Evolutionary conservation across 2,329 filamentous ascomycete species (phyloP), one percentile per base, ranked within the genome.

Genomic region (Sphaerulina vaccinii): DNA sequence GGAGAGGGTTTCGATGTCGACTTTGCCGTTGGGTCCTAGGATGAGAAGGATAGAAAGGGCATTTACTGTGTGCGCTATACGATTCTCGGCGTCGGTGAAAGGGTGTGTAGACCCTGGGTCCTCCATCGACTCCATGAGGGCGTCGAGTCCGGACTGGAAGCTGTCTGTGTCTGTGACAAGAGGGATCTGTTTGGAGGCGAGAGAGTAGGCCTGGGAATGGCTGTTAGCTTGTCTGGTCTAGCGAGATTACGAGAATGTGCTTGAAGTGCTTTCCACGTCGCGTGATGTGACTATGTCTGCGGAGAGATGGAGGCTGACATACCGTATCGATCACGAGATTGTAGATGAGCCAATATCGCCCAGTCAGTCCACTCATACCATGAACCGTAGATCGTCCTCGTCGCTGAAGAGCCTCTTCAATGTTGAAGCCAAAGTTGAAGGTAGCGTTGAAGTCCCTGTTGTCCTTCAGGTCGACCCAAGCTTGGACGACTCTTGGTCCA

Each of bases 381-480:
- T 37, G 5, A 10, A n/a, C 16, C 15, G 10, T 11, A 1, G 37
- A 15, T 1, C 52, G 45, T 3, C 49, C 8, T 55, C 43, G 10
- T 10, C 40, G 8, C 41, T 64, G 59, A 7, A 68, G 51, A 6
- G 57, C 56, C 16, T 47, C 53, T 49, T 68, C 66, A 41, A 64
- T 59, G 33, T 63, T 59, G 56, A 60, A 65, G 40, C 65, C 65
- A 48, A 63, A 66, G 48, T 69, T 57, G 48, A 69, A 70, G 2
- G 66, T 59, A 3, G 63, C 65, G 21, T 61, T 56, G 55, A 69
- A 70, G 53, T 70, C 68, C 18, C 68, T 58, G 35, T 61, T 68
- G 54, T 70, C 67, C 42, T 58, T 62, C 8, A 49, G 46, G 7
- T 61, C 27, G 8, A 55, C 58, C 68, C 68, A 70, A 38, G 63